Base-by-base conservation (phyloP, 1,139 yeast genomes). In the Pichia sp. region DNA sequence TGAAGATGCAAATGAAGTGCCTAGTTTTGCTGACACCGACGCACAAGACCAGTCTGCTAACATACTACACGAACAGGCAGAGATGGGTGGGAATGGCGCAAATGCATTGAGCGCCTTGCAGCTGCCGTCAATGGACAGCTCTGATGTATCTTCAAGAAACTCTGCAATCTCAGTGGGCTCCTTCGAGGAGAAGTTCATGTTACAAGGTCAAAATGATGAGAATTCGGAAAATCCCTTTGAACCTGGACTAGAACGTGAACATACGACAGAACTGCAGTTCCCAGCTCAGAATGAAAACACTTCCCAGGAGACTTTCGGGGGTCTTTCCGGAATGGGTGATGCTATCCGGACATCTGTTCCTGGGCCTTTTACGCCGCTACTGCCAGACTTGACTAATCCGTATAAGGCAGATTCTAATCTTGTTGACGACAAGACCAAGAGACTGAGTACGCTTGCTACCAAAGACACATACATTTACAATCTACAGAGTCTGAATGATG, bases 381-480 rank as follows among this genome's bases (percentile, higher is more conserved):
- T 45, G 6, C 46, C 48, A 3, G 40, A 45, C 10, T 9, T 45
- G 3, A 38, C 41, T 4, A 45, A 9, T 38, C 42, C 44, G n/a
- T 33, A 44, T 35, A 36, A 32, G 16, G 28, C 29, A 23, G 29
- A 16, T 34, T 38, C 43, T 28, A 33, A 45, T 36, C 31, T 27
- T 23, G 27, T 39, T 4, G 34, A 29, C 8, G 10, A 31, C 10
- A 7, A 31, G 7, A 27, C 23, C 28, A 54, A 55, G 36, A 47
- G 61, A 37, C 41, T 59, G n/a, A 57, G 61, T 48, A 56, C 62
- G 2, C 45, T 60, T 52, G 58, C 57, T 11, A 58, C 62, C 1
- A 53, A 56, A 41, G 62, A 61, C 39, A 48, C 48, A 43, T 57
- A 52, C 40, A 59, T 61, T 26, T 60, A 60, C 44, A 60, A 60